Conservation (phyloP, 2,329 filamentous ascomycete genomes). For the Bertia moriformis region DNA sequence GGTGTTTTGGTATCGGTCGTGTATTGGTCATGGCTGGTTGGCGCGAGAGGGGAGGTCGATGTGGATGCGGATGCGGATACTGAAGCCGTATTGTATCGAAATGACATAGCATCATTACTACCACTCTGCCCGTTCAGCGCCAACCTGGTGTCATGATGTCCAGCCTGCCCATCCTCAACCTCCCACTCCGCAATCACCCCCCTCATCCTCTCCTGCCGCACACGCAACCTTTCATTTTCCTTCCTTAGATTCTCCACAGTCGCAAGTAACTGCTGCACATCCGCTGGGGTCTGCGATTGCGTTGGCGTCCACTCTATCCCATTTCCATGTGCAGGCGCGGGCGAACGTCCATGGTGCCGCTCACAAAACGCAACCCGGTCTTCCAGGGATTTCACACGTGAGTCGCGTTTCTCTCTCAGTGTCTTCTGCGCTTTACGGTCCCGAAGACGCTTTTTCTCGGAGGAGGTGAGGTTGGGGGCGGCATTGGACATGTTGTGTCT, state of each 20-base stretch:
- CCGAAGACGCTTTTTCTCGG: conserved; percentile 8
- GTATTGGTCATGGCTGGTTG: neutral
- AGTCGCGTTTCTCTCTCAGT: conserved; percentile 10
- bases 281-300: no score
- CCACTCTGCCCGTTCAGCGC: neutral
- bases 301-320: conserved; percentile 8
- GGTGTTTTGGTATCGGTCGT: neutral
- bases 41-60: neutral
- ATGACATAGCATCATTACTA: no score
- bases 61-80: neutral
- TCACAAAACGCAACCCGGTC: conserved; percentile 9
- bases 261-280: neutral
- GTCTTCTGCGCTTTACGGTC: conserved; percentile 12
- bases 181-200: conserved; percentile 9
- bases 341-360: conserved; percentile 8
- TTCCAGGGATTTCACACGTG: conserved; percentile 8
- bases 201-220: conserved; percentile 7
- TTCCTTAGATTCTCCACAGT: conserved; percentile 5
- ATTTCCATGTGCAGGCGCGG: conserved; percentile 7
- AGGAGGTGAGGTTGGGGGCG: no score
- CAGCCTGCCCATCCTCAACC: conserved; percentile 3
- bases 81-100: no score
- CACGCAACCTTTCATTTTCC: conserved; percentile 9
- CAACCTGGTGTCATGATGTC: no score
- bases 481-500: no score